Evolutionary conservation across 306 rosid species (phyloP).

Genomic region (Trifolium fragiferum): DNA sequence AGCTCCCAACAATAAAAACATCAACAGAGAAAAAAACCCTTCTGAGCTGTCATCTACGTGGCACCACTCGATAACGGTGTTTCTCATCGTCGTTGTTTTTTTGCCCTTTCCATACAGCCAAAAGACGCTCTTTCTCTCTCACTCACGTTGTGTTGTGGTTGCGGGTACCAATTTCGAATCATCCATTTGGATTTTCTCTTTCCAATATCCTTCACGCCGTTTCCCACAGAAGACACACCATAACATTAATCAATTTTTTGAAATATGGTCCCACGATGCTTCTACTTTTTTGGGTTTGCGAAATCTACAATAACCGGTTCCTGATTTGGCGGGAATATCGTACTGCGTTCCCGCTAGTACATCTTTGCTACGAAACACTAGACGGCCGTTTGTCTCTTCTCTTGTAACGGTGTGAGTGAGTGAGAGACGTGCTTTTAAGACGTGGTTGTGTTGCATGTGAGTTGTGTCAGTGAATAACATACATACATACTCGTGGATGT

Average conservation of each 20-base stretch:
- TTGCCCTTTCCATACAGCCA: slow-evolving; percentile 44
- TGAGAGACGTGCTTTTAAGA: slow-evolving; percentile 7
- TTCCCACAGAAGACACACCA: neutral
- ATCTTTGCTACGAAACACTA: neutral
- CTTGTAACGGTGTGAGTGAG: neutral
- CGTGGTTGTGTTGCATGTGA: slow-evolving; percentile 37
- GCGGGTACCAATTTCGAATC: slow-evolving; percentile 25
- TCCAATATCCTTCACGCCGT: neutral
- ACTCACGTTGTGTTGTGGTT: neutral
- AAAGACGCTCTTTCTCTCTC: slow-evolving; percentile 39
- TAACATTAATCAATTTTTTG: neutral
- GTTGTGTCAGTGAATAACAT: neutral
- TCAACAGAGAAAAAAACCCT: too few relatives aligned
- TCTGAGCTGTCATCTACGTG: slow-evolving; percentile 52
- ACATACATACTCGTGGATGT: neutral
- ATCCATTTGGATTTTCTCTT: slow-evolving; percentile 1
- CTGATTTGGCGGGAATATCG: slow-evolving; percentile 59
- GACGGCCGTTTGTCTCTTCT: slow-evolving; percentile 43
- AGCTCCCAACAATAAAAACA: too few relatives aligned
- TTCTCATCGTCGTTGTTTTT: slow-evolving; percentile 30
- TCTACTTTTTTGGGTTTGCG: slow-evolving; percentile 3
- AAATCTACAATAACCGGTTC: slow-evolving; percentile 31
- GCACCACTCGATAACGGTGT: slow-evolving; percentile 12
- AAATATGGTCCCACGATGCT: neutral
- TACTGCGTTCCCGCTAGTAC: slow-evolving; percentile 55